phyloP scores from a whole-genome alignment of 768 basidiomycete species.

The Dentipellis sp. region DNA sequence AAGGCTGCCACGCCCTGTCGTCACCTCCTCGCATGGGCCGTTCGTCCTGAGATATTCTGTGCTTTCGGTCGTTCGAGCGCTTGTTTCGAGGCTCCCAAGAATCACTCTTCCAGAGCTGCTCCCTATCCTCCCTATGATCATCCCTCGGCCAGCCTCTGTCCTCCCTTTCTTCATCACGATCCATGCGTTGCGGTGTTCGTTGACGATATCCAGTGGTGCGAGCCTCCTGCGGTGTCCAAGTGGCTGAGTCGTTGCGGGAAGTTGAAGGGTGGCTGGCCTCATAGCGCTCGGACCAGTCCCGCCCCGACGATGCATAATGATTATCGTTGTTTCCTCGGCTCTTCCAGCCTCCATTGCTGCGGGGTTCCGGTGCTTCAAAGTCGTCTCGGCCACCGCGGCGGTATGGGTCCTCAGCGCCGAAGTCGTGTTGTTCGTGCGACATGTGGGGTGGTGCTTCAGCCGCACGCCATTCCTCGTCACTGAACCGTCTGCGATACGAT shows the following conservation, averaged over 20 bases:
- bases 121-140: slow-evolving; percentile 28
- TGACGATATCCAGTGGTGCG: slow-evolving; percentile 8
- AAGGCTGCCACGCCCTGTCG: slow-evolving; percentile 67
- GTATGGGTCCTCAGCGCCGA: slow-evolving; percentile 33
- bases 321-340: not conserved
- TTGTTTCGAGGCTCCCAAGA: slow-evolving; percentile 21
- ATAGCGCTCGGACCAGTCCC: slow-evolving; percentile 43
- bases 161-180: slow-evolving; percentile 10
- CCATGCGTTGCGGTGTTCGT: slow-evolving; percentile 4
- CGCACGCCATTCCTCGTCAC: slow-evolving; percentile 42
- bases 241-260: slow-evolving; percentile 38
- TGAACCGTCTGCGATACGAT: slow-evolving; percentile 43
- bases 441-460: slow-evolving; percentile 28
- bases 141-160: slow-evolving; percentile 36
- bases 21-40: slow-evolving; percentile 22
- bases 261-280: slow-evolving; percentile 33
- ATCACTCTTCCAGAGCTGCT: slow-evolving; percentile 28
- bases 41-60: slow-evolving; percentile 15
- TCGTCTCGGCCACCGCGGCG: slow-evolving; percentile 29
- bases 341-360: not conserved
- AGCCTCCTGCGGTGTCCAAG: slow-evolving; percentile 21
- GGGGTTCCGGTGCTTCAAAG: slow-evolving; percentile 12
- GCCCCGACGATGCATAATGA: slow-evolving; percentile 16
- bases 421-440: slow-evolving; percentile 26
- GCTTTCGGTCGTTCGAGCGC: slow-evolving; percentile 12